Conservation (phyloP, 495 filamentous ascomycete species). For the Hypoxylon trugodes region DNA sequence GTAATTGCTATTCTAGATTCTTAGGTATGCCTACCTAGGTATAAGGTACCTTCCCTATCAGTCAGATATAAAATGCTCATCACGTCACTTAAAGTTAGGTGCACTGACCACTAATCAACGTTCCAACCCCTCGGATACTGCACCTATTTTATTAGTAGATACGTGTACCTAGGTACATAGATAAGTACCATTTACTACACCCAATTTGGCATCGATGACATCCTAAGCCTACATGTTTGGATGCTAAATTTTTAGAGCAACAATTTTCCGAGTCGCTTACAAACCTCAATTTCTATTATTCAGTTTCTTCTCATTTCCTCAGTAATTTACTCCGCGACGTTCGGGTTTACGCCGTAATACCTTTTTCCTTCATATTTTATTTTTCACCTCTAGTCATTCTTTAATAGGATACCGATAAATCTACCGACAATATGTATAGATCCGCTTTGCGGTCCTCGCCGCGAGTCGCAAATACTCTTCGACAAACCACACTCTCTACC, state of each 20-base stretch:
- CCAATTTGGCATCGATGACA: not conserved
- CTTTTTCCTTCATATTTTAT: not conserved
- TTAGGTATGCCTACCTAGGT: not conserved
- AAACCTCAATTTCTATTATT: constrained; percentile 28
- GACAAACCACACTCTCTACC: constrained; percentile 42
- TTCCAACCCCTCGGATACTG: not conserved
- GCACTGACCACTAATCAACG: constrained; percentile 2
- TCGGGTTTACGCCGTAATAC: too few species aligned
- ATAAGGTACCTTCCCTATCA: not conserved
- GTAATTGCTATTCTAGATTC: too few species aligned
- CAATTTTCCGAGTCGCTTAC: constrained; percentile 22
- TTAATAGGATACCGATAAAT: not conserved
- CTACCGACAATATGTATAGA: constrained; percentile 64
- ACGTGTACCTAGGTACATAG: not conserved
- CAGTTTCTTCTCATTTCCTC: not conserved
- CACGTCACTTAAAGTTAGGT: constrained; percentile 4
- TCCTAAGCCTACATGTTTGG: not conserved
- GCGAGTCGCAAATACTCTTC: constrained; percentile 53
- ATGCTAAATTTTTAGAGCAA: constrained; percentile 23
- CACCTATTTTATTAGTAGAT: not conserved
- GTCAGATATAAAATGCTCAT: constrained; percentile 4
- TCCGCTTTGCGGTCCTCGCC: constrained; percentile 64
- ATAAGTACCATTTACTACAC: not conserved
- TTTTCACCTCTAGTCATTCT: constrained; percentile 20
- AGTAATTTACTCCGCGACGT: constrained; percentile 1